A percentile compares a stretch with the other conserved stretches of the same genome.
These are phyloP conservation scores for Collariella sp. DNA, from an alignment of 495 filamentous ascomycete species.

Conservation along the genomic window DNA sequence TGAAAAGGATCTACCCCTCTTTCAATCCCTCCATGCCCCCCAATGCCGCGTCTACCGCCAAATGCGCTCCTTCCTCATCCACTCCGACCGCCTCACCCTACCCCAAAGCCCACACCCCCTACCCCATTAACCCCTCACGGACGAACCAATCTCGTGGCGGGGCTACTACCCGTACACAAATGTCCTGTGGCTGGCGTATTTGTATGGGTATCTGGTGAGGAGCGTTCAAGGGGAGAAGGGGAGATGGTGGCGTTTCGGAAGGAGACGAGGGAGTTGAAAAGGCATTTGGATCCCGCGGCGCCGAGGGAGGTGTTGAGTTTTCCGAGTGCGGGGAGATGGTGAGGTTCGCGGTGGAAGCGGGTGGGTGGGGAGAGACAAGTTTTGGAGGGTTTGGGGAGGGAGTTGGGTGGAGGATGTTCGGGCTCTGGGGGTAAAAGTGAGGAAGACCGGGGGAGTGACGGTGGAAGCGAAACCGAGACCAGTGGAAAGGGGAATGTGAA, in stretches of 20 bases:
- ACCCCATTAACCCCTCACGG: slow-evolving; percentile 23
- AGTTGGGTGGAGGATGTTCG: not conserved
- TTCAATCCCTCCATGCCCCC: slow-evolving; percentile 40
- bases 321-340: slow-evolving; percentile 37
- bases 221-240: slow-evolving; percentile 29
- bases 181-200: slow-evolving; percentile 46
- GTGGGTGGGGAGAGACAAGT: slow-evolving; percentile 41
- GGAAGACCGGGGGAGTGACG: not conserved
- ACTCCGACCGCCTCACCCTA: slow-evolving; percentile 24
- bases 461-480: not conserved
- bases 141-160: slow-evolving; percentile 32
- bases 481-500: not conserved
- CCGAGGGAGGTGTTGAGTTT: slow-evolving; percentile 31
- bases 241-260: slow-evolving; percentile 30
- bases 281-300: slow-evolving; percentile 35
- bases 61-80: slow-evolving; percentile 44
- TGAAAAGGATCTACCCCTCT: slow-evolving; percentile 44
- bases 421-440: not conserved
- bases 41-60: slow-evolving; percentile 42
- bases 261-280: slow-evolving; percentile 35
- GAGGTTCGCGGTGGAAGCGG: slow-evolving; percentile 35
- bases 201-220: slow-evolving; percentile 35
- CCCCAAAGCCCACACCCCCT: slow-evolving; percentile 29
- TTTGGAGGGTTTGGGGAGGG: slow-evolving; percentile 21
- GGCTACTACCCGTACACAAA: slow-evolving; percentile 43